Evolutionary conservation across 2,329 filamentous ascomycete species (phyloP).

Genomic region (Cytospora schulzeri): DNA sequence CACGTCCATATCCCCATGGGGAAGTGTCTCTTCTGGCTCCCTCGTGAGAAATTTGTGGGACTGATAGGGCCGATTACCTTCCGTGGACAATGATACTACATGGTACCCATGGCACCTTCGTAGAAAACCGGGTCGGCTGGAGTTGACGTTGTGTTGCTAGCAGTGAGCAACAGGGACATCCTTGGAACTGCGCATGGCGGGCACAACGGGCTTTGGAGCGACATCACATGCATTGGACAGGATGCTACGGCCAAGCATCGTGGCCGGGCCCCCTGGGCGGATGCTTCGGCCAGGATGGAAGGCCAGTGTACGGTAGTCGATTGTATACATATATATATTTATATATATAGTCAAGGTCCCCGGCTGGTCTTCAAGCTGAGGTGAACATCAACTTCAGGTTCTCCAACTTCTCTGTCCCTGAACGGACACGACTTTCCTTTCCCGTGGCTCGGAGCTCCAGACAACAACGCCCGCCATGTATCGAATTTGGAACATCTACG

Average conservation of each 20-base stretch:
- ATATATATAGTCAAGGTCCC: constrained; percentile 12
- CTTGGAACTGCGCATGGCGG: constrained; percentile 6
- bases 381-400: neutral
- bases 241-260: neutral
- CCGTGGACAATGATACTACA: constrained; percentile 2
- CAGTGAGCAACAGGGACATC: neutral
- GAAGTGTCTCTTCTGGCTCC: constrained; percentile 12
- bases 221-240: constrained; percentile 10
- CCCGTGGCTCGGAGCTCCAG: neutral
- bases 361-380: neutral
- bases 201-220: constrained; percentile 3
- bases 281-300: neutral
- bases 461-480: constrained; percentile 22
- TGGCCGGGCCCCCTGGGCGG: neutral
- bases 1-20: constrained; percentile 15
- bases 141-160: neutral
- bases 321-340: too few relatives aligned
- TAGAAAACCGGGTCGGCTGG: constrained; percentile 8
- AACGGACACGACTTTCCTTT: constrained; percentile 1
- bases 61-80: neutral
- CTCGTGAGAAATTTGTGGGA: neutral
- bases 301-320: neutral
- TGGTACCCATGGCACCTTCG: neutral
- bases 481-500: constrained; percentile 28
- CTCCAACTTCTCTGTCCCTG: neutral